Conservation (phyloP, 108 stramenopile species). For the Hondaea fermentalgiana region DNA sequence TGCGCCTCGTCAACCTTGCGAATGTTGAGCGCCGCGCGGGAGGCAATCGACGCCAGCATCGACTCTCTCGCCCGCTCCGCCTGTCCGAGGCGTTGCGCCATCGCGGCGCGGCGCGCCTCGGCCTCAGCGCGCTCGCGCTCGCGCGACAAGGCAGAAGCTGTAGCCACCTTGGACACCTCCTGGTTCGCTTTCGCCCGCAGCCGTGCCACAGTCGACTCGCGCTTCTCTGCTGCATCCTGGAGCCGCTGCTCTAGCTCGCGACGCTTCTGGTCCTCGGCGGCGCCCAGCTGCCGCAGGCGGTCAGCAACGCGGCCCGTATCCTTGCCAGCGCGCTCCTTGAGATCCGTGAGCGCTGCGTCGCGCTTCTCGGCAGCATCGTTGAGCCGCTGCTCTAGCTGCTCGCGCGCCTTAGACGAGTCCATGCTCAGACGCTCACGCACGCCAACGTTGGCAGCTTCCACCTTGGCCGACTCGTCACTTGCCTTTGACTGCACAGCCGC, state of each 20-base stretch:
- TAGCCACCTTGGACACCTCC: not conserved
- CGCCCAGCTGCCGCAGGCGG: not conserved
- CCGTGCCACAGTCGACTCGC: not conserved
- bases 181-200: not conserved
- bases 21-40: not conserved
- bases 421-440: not conserved
- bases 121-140: not conserved
- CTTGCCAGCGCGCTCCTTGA: not conserved
- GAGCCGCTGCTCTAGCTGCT: slow-evolving; percentile 10
- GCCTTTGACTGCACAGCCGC: not conserved
- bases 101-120: not conserved
- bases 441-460: not conserved
- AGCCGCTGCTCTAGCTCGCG: not conserved
- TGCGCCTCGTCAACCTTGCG: not conserved
- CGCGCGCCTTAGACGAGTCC: not conserved
- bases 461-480: not conserved
- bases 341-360: not conserved
- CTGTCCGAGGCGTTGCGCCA: not conserved
- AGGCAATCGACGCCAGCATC: not conserved
- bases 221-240: not conserved
- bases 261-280: not conserved
- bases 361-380: not conserved
- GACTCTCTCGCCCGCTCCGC: not conserved
- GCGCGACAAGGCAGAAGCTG: not conserved
- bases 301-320: not conserved